Evolutionary conservation across 192 early-diverging fungal species (phyloP), one percentile per base, ranked within the genome.

Genomic region (Coemansia sp.): DNA sequence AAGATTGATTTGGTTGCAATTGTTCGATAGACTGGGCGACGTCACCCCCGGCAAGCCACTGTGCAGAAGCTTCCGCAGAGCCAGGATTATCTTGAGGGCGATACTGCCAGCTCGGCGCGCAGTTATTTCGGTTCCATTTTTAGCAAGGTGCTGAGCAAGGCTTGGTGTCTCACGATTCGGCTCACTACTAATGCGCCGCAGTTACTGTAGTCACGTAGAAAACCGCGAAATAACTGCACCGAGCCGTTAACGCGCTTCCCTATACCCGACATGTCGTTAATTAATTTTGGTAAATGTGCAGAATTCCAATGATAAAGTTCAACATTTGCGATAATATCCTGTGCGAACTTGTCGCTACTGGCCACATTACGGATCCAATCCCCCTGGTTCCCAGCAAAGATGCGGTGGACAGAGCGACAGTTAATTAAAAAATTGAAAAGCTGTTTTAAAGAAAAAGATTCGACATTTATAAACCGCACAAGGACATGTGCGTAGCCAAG

Each of bases 191-290:
- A 23, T 23, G 11, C 46, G 22, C 24, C 24, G n/a, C 6, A 4
- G 54, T 22, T 56, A 56, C 54, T 56, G 54, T 42, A 56, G 10
- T 14, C 35, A 56, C 54, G 54, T 56, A 56, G 24, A 56, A 24
- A 42, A 38, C 23, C 25, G 14, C 8, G 18, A 56, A 40, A 56
- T 56, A 56, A 56, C 54, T 56, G 54, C 54, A 38, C 51, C 10
- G 10, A 30, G 51, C 28, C 28, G 28, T 53, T 40, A 56, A 56
- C 40, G 22, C 33, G 35, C 25, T 56, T 53, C 23, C 54, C 16
- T 43, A 43, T 56, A 31, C n/a, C 23, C 54, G 2, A 56, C 35
- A 56, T 56, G 22, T n/a, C 54, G 38, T 42, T 33, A 56, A 56
- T 56, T 56, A 56, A 42, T 56, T 30, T 27, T 27, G 24, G 9